Evolutionary conservation across 371 early-diverging fungal genomes (phyloP).

Genomic region (Mucor racemosus): DNA sequence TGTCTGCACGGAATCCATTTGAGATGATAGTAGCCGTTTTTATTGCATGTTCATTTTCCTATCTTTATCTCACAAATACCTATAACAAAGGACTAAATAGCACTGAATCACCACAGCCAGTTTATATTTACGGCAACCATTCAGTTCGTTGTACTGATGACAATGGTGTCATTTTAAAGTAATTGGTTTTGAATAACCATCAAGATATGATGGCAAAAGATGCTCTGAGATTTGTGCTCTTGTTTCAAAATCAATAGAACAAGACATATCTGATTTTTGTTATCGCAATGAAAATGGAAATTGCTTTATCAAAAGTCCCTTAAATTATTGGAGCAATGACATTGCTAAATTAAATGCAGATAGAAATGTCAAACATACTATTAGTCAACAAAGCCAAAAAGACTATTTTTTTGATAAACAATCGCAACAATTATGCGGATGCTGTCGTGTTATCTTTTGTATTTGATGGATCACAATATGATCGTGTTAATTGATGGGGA

Average conservation of each 20-base stretch:
- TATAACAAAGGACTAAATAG: not conserved
- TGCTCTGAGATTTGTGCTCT: not conserved
- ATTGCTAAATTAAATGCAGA: slow-evolving; percentile 36
- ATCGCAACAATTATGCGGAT: slow-evolving; percentile 9
- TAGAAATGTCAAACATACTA: slow-evolving; percentile 35
- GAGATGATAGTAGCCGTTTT: not conserved
- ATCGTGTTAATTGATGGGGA: no score
- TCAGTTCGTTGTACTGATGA: not conserved
- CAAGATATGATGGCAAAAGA: not conserved
- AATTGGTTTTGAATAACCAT: not conserved
- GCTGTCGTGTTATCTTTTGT: slow-evolving; percentile 42
- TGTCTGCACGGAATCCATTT: not conserved
- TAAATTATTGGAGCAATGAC: slow-evolving; percentile 46
- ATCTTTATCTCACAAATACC: not conserved
- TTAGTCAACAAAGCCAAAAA: slow-evolving; percentile 32
- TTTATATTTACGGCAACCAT: not conserved
- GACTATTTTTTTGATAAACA: slow-evolving; percentile 3
- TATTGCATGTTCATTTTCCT: not conserved
- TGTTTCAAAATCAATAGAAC: not conserved
- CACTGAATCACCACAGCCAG: not conserved
- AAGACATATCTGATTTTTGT: slow-evolving; percentile 6
- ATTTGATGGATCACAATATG: slow-evolving; percentile 44
- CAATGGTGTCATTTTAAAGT: not conserved
- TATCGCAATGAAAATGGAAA: slow-evolving; percentile 10
- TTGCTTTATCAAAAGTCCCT: slow-evolving; percentile 35